A percentile compares a stretch with the other conserved stretches of the same genome.
phyloP scores from a whole-genome alignment of 306 rosid genomes.

The Quercus alba region DNA sequence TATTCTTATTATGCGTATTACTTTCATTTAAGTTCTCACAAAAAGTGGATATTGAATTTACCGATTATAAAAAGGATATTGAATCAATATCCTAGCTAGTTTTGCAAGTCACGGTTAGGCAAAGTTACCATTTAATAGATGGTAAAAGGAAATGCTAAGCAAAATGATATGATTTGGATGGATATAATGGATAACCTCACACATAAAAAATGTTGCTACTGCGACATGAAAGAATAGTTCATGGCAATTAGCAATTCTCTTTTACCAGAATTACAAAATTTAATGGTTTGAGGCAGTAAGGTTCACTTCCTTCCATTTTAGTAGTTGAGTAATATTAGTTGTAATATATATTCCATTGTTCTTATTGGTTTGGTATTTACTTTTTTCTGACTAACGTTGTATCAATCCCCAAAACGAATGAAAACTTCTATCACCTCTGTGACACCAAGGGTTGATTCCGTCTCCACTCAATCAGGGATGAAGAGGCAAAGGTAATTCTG shows the following conservation, averaged over 20 bases:
- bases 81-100: neutral
- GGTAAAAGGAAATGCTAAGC: neutral
- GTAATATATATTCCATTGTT: neutral
- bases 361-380: neutral
- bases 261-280: neutral
- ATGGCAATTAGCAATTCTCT: neutral
- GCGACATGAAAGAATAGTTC: neutral
- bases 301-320: neutral
- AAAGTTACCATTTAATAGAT: neutral
- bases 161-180: neutral
- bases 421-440: constrained; percentile 69
- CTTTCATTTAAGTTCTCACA: neutral
- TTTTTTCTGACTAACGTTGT: constrained; percentile 48
- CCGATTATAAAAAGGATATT: neutral
- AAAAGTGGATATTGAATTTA: neutral
- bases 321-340: neutral
- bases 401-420: constrained; percentile 70
- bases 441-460: constrained; percentile 19
- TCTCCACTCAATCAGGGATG: constrained; percentile 29
- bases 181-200: neutral
- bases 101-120: neutral
- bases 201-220: neutral
- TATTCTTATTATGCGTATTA: neutral
- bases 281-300: neutral
- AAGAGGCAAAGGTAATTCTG: constrained; percentile 66